Conservation (phyloP, 768 basidiomycete species). For the Rhizopogon vinicolor region DNA sequence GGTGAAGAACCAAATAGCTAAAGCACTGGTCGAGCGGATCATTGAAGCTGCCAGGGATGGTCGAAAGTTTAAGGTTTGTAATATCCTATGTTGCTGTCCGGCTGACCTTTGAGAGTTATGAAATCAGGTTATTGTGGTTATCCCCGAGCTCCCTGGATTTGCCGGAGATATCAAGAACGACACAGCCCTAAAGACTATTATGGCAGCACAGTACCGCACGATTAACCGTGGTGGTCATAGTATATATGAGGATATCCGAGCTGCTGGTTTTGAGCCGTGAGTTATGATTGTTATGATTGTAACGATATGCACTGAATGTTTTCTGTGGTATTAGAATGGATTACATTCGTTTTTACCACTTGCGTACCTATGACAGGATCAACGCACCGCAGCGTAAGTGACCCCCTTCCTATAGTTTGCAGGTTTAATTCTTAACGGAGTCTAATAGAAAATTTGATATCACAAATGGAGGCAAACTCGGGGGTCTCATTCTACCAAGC, state of each 20-base stretch:
- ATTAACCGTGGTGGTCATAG: constrained; percentile 88
- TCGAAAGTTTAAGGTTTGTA: constrained; percentile 68
- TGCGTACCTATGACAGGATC: constrained; percentile 88
- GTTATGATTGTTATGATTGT: constrained; percentile 17
- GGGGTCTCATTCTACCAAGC: constrained; percentile 83
- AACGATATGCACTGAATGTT: not conserved
- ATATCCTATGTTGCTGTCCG: not conserved
- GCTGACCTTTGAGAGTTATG: not conserved
- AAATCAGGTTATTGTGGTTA: constrained; percentile 71
- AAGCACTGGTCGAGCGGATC: constrained; percentile 80
- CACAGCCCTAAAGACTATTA: constrained; percentile 66
- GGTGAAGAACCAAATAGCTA: constrained; percentile 80
- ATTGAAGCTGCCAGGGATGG: constrained; percentile 69
- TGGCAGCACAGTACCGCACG: constrained; percentile 84
- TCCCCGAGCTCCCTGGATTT: constrained; percentile 92
- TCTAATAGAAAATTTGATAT: constrained; percentile 43
- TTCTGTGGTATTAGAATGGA: constrained; percentile 47
- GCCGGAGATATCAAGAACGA: constrained; percentile 75
- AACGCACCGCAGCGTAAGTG: constrained; percentile 64
- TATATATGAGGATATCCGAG: constrained; percentile 79
- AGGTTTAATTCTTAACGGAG: constrained; percentile 19
- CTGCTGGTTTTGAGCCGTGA: constrained; percentile 76
- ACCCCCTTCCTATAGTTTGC: not conserved
- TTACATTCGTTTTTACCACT: constrained; percentile 89
- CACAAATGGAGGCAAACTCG: constrained; percentile 65